Evolutionary conservation across 1,139 yeast genomes (phyloP).

Genomic region (Waltiozyma sp.): DNA sequence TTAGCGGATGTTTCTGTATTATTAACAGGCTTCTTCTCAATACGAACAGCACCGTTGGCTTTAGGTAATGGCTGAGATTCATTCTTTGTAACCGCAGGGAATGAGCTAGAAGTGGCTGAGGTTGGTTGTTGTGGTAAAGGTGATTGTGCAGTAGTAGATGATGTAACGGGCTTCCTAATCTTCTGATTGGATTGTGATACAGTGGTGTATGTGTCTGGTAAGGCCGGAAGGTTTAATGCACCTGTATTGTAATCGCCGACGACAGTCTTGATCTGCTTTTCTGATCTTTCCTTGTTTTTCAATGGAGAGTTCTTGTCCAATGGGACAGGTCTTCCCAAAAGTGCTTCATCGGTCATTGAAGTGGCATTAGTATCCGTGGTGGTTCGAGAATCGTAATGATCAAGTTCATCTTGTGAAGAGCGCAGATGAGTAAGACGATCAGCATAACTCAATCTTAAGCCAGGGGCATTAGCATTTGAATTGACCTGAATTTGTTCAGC

Average conservation of each 20-base stretch:
- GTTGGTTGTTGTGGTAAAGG: constrained; percentile 13
- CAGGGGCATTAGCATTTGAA: constrained; percentile 4
- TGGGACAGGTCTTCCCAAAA: constrained; percentile 14
- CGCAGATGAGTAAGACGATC: constrained; percentile 16
- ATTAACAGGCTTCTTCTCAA: neutral
- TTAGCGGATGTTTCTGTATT: neutral
- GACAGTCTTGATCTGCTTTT: neutral
- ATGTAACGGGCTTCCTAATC: neutral
- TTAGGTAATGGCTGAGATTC: constrained; percentile 24
- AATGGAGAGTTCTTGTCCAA: constrained; percentile 4
- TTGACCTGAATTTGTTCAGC: no score
- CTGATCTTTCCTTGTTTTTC: neutral
- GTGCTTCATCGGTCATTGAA: constrained; percentile 4
- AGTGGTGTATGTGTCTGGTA: constrained; percentile 10
- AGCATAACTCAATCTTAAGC: constrained; percentile 17
- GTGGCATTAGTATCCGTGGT: neutral
- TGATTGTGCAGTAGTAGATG: constrained; percentile 5
- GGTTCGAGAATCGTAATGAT: neutral
- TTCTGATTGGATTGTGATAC: no score
- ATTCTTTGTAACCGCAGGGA: neutral
- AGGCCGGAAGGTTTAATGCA: constrained; percentile 12
- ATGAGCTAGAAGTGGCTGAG: no score
- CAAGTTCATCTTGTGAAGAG: neutral
- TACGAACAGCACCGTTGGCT: neutral
- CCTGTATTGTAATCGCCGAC: constrained; percentile 3